Base-by-base conservation (phyloP, 345 rosid species). In the Syzygium oleosum region DNA sequence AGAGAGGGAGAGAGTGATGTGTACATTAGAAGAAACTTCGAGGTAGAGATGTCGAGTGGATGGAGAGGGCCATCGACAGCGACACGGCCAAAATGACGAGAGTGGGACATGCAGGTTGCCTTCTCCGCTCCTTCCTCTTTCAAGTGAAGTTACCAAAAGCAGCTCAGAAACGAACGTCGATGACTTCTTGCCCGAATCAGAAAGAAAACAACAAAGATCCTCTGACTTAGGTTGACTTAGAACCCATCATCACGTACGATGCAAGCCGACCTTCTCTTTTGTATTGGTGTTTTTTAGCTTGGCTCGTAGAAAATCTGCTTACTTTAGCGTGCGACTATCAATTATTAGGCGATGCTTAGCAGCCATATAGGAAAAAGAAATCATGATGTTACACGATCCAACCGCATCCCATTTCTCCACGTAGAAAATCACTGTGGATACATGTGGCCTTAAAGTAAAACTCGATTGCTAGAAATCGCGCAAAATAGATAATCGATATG, bases 351-450 rank as follows among this genome's bases (percentile, higher is more conserved):
- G 1, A 59, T 11, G 12, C 31, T 59, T 59, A 59, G 31, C 65
- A 59, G 31, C 65, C 31, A 59, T 25, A 27, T 5, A 58, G 12
- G 25, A 56, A 56, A 56, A 58, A 4, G 25, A 58, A 58, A 58
- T 6, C 46, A 11, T 25, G 63, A 58, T 13, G 25, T 11, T 58
- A 25, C 15, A 11, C 31, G 65, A 58, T 58, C 31, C 65, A 58
- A 13, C 31, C 12, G 5, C 65, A 58, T 0, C 65, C 29, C 25
- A 25, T 58, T 58, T 25, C 65, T 15, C 15, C 12, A 58, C 14
- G 0, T 0, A 59, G 65, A 59, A 25, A 59, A 12, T 59, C 65
- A 11, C 16, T 59, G 1, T 0, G 1, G 3, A 59, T 59, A 59
- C 3, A 43, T 43, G 46, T 43, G 46, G 46, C 46, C 46, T 43